phyloP scores from a whole-genome alignment of 2,329 filamentous ascomycete species.

The Pochonia chlamydosporia region DNA sequence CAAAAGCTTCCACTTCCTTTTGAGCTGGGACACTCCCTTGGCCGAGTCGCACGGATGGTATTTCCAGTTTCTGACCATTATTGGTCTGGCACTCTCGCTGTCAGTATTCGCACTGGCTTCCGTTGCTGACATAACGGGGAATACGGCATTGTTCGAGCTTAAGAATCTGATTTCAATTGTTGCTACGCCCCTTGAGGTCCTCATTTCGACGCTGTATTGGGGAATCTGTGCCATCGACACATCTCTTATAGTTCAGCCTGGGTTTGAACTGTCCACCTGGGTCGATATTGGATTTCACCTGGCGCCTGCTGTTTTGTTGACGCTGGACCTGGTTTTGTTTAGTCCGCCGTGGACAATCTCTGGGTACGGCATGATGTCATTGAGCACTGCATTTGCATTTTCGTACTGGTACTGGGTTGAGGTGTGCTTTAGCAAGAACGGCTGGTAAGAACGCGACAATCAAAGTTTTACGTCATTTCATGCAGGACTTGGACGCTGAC shows the following conservation, averaged over 20 bases:
- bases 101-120: conserved; percentile 56
- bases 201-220: conserved; percentile 72
- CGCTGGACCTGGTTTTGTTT: conserved; percentile 60
- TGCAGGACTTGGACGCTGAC: background rate
- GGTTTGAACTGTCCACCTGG: conserved; percentile 47
- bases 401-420: conserved; percentile 75
- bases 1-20: conserved; percentile 47
- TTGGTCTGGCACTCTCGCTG: conserved; percentile 58
- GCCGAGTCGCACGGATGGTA: conserved; percentile 60
- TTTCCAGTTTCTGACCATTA: conserved; percentile 69
- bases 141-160: conserved; percentile 49
- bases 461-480: background rate
- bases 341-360: conserved; percentile 68
- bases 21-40: conserved; percentile 43
- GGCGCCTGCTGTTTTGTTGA: conserved; percentile 58
- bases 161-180: conserved; percentile 65
- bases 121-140: conserved; percentile 58
- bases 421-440: conserved; percentile 61
- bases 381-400: conserved; percentile 56
- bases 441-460: conserved; percentile 45
- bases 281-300: conserved; percentile 62
- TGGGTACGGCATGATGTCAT: conserved; percentile 49
- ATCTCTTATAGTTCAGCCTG: conserved; percentile 45
- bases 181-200: conserved; percentile 62
- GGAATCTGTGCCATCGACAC: conserved; percentile 54